Conservation (phyloP, 2,329 filamentous ascomycete species). For the Aschersonia sp. region DNA sequence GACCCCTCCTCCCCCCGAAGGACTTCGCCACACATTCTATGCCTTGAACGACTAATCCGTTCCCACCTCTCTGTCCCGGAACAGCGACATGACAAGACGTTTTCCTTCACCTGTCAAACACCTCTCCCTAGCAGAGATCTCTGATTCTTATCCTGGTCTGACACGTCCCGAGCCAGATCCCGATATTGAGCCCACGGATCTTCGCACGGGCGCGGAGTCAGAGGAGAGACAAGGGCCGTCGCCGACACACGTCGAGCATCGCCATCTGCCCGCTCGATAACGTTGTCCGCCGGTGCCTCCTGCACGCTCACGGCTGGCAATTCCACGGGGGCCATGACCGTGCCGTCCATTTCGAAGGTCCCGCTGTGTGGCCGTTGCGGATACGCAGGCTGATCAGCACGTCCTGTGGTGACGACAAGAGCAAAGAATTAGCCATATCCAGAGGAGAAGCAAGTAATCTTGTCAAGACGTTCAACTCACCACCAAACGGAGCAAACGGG, state of each 20-base stretch:
- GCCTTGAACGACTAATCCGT: too few species aligned
- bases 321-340: constrained; percentile 15
- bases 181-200: neutral
- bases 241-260: neutral
- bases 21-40: too few species aligned
- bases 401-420: constrained; percentile 10
- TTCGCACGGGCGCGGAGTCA: neutral
- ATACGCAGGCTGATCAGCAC: constrained; percentile 16
- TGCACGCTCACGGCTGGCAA: constrained; percentile 14
- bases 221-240: neutral
- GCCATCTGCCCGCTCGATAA: neutral
- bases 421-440: neutral
- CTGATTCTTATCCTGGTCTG: neutral
- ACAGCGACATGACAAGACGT: too few species aligned
- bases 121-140: constrained; percentile 1
- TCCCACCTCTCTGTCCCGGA: too few species aligned
- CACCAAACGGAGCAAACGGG: constrained; percentile 30
- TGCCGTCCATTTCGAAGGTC: constrained; percentile 24
- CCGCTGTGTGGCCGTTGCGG: constrained; percentile 11
- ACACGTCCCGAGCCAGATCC: neutral
- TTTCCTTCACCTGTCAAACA: too few species aligned
- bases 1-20: too few species aligned
- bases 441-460: neutral
- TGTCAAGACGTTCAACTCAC: constrained; percentile 11
- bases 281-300: constrained; percentile 1